Evolutionary conservation across 2,329 filamentous ascomycete genomes (phyloP).

Genomic region (Lasiodiplodia gonubiensis): DNA sequence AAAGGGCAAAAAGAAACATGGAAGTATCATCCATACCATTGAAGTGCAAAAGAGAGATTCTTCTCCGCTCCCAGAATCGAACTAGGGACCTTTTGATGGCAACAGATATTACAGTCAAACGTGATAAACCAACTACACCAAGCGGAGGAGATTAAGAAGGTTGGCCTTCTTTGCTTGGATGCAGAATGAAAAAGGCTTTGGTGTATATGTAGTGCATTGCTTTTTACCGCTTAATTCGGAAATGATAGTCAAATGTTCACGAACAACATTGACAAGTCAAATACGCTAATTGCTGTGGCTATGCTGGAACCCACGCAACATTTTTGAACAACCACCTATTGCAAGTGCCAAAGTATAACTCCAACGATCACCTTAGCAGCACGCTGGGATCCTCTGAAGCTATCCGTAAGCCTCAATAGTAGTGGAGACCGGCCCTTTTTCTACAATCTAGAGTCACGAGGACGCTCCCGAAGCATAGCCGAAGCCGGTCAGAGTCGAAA

Average conservation of each 20-base stretch:
- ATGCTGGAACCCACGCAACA: background rate
- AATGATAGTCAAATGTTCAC: background rate
- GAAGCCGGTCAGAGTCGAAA: background rate
- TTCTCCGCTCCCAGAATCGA: constrained; percentile 19
- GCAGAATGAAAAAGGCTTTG: accelerated
- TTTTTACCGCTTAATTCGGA: background rate
- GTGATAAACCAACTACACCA: constrained; percentile 26
- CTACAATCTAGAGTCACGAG: background rate
- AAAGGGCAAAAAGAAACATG: background rate
- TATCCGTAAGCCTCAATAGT: background rate
- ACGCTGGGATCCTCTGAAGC: background rate
- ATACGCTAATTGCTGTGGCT: background rate
- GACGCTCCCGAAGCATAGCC: background rate
- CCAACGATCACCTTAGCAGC: background rate
- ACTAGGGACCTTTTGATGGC: constrained; percentile 21
- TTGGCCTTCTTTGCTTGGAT: constrained; percentile 5
- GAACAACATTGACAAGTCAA: background rate
- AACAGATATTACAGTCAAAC: constrained; percentile 16
- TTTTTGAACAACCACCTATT: background rate
- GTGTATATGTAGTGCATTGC: background rate
- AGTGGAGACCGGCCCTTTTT: background rate
- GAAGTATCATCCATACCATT: background rate
- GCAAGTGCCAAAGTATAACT: background rate
- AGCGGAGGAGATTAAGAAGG: background rate
- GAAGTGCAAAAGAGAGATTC: background rate